Conservation (phyloP, 345 rosid genomes). For the Eucalyptus urophylla region DNA sequence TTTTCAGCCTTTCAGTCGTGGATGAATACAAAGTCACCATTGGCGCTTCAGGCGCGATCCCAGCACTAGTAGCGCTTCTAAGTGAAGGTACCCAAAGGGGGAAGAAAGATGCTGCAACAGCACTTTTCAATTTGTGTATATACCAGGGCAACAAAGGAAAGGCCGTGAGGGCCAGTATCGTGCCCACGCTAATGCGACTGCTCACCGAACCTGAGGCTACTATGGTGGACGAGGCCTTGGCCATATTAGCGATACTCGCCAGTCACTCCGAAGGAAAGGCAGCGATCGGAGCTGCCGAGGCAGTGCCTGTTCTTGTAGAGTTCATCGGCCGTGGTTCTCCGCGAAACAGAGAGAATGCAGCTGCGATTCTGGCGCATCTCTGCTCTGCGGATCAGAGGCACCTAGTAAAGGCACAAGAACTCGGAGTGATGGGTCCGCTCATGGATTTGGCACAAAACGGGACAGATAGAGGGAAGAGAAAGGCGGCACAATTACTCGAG, state of each 20-base stretch:
- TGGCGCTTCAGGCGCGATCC: slow-evolving; percentile 76
- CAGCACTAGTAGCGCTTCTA: slow-evolving; percentile 68
- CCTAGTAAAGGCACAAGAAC: slow-evolving; percentile 56
- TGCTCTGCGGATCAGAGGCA: slow-evolving; percentile 63
- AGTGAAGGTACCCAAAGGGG: slow-evolving; percentile 86
- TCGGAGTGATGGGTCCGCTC: slow-evolving; percentile 57
- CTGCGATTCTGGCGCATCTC: slow-evolving; percentile 44
- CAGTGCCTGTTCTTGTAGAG: slow-evolving; percentile 21
- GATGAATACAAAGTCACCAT: slow-evolving; percentile 88
- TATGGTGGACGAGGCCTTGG: slow-evolving; percentile 39
- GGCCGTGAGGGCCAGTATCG: slow-evolving; percentile 77
- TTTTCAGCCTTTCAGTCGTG: slow-evolving; percentile 78
- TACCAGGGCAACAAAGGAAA: slow-evolving; percentile 90
- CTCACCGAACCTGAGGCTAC: slow-evolving; percentile 27
- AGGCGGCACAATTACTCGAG: slow-evolving; percentile 75
- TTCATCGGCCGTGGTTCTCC: slow-evolving; percentile 26
- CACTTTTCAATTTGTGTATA: slow-evolving; percentile 86
- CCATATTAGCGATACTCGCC: slow-evolving; percentile 24
- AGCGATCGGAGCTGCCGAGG: slow-evolving; percentile 27
- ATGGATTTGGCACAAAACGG: slow-evolving; percentile 70
- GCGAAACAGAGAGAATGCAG: slow-evolving; percentile 28
- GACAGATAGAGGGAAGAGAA: slow-evolving; percentile 82
- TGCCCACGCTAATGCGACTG: slow-evolving; percentile 20
- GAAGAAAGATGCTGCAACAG: slow-evolving; percentile 94
- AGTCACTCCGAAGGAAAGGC: slow-evolving; percentile 33